These are phyloP conservation scores for Beauveria varroae DNA, from an alignment of 2,329 filamentous ascomycete species.

Conservation along the genomic window DNA sequence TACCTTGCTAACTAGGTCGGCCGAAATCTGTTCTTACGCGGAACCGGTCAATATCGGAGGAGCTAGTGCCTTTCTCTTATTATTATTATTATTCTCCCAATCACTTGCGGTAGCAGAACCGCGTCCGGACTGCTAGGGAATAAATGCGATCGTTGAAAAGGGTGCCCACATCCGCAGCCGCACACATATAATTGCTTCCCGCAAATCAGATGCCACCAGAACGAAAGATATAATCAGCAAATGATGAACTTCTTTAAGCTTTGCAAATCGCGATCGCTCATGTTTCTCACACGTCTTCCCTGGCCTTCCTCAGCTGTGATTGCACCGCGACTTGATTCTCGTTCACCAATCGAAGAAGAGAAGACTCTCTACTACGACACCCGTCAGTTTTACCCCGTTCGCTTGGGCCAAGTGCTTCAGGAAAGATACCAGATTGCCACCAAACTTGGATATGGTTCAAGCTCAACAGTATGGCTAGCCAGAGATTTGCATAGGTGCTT, in stretches of 20 bases:
- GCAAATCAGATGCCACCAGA: no score
- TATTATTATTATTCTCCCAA: no score
- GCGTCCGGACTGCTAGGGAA: no score
- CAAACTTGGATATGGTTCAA: slow-evolving; percentile 8
- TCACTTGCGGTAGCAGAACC: no score
- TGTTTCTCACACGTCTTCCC: background rate
- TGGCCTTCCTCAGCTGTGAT: background rate
- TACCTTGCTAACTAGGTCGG: no score
- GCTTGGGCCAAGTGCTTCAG: slow-evolving; percentile 1
- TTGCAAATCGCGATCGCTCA: background rate
- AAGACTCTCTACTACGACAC: background rate
- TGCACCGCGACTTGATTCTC: background rate
- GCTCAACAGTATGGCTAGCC: slow-evolving; percentile 11
- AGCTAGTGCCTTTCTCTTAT: no score
- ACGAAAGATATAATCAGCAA: no score
- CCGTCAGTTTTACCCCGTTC: background rate
- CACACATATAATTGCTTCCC: no score
- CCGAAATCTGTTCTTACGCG: no score
- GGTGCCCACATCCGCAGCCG: no score
- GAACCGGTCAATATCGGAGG: no score
- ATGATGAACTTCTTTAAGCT: background rate
- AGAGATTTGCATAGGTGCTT: slow-evolving; percentile 10
- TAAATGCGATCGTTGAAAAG: no score
- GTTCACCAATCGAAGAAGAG: background rate
- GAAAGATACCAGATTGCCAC: slow-evolving; percentile 11